Evolutionary conservation across 78 protist species (phyloP).

Genomic region (Planoprotostelium fungivorum): DNA sequence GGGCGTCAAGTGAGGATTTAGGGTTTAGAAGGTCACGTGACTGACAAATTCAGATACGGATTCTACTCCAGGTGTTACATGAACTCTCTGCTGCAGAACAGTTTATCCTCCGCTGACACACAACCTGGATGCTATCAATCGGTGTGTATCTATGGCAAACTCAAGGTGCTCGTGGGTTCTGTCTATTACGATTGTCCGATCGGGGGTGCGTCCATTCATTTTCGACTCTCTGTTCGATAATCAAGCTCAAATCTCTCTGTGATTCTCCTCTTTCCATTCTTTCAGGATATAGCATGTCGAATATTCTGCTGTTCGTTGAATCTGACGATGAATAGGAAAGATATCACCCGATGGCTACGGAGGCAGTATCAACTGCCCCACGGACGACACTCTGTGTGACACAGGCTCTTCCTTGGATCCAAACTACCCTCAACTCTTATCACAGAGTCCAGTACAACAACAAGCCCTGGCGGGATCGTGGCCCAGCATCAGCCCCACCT

Average conservation of each 20-base stretch:
- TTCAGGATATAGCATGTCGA: not conserved
- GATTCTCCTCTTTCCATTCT: no score
- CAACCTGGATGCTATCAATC: not conserved
- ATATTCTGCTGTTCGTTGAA: not conserved
- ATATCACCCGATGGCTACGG: not conserved
- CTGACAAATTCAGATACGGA: not conserved
- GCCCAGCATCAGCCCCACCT: not conserved
- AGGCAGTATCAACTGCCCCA: not conserved
- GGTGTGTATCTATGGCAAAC: not conserved
- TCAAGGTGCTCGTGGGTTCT: not conserved
- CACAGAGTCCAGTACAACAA: not conserved
- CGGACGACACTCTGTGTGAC: not conserved
- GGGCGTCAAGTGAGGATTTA: not conserved
- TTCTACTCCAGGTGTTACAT: not conserved
- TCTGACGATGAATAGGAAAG: not conserved
- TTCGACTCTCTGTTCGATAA: no score
- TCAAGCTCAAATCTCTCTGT: no score
- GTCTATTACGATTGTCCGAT: not conserved
- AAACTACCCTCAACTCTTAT: not conserved
- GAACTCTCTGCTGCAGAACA: not conserved
- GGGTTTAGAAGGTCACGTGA: not conserved
- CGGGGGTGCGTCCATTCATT: not conserved
- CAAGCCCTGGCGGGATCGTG: not conserved
- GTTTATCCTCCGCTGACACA: not conserved
- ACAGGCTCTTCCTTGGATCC: not conserved